phyloP scores from a whole-genome alignment of 1,284 basidiomycete species.

The Boletellus deceptivus region DNA sequence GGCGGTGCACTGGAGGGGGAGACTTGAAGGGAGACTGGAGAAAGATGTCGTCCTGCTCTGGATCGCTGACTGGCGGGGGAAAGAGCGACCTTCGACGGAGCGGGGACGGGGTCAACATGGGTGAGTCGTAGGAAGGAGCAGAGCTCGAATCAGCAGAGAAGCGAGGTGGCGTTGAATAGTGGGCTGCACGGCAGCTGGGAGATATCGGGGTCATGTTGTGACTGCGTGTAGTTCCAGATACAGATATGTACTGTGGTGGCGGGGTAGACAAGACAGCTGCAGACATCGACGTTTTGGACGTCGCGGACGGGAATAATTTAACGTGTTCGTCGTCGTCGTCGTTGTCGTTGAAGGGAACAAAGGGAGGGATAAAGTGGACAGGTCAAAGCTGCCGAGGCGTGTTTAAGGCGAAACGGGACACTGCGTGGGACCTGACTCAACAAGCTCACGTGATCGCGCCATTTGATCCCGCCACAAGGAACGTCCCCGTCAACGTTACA shows the following conservation, averaged over 20 bases:
- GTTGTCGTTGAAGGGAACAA: slow-evolving; percentile 22
- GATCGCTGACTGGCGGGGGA: slow-evolving; percentile 33
- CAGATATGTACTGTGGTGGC: slow-evolving; percentile 35
- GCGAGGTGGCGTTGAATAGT: slow-evolving; percentile 39
- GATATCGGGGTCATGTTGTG: slow-evolving; percentile 47
- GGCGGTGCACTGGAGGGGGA: slow-evolving; percentile 40
- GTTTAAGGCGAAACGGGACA: slow-evolving; percentile 27
- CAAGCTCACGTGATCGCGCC: slow-evolving; percentile 38
- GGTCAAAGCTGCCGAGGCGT: slow-evolving; percentile 15
- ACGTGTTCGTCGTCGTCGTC: slow-evolving; percentile 18
- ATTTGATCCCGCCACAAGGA: slow-evolving; percentile 17
- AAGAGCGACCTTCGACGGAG: slow-evolving; percentile 45
- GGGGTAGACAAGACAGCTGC: slow-evolving; percentile 39
- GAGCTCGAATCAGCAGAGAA: slow-evolving; percentile 24
- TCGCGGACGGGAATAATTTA: slow-evolving; percentile 19
- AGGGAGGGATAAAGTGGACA: background rate
- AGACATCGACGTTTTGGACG: slow-evolving; percentile 26
- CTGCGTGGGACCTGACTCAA: slow-evolving; percentile 39
- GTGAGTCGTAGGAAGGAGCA: slow-evolving; percentile 44
- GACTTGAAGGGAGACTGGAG: slow-evolving; percentile 53
- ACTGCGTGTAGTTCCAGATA: slow-evolving; percentile 37
- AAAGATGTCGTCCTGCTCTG: slow-evolving; percentile 49
- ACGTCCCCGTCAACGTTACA: slow-evolving; percentile 31
- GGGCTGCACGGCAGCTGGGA: slow-evolving; percentile 43
- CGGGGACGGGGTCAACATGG: slow-evolving; percentile 64